Percentiles rank a stretch among this genome's conserved stretches.
Conservation (phyloP, 1,139 yeast species). For the Geotrichum candidum region DNA sequence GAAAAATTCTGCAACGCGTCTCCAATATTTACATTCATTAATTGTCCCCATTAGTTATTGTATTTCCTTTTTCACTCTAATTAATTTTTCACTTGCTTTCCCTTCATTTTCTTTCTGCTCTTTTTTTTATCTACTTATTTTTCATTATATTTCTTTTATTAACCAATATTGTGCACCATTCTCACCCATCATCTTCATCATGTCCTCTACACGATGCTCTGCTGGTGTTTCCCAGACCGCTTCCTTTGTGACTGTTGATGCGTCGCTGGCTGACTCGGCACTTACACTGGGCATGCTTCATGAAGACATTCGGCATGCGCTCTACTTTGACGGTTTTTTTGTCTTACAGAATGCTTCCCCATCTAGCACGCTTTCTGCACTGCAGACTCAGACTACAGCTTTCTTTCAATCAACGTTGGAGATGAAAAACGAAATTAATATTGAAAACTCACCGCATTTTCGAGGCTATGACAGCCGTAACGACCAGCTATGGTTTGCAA, state of each 20-base stretch:
- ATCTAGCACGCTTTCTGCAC: not conserved
- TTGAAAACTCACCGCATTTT: conserved; percentile 11
- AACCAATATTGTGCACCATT: not conserved
- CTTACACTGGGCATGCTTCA: conserved; percentile 10
- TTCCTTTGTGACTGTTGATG: conserved; percentile 7
- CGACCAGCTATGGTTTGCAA: not conserved
- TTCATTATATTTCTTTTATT: not conserved
- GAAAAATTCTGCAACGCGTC: not conserved
- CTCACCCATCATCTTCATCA: not conserved
- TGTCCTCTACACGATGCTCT: not conserved
- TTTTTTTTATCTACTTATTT: not conserved
- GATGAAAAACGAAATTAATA: conserved; percentile 1
- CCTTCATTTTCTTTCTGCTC: not conserved
- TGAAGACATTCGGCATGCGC: conserved; percentile 10
- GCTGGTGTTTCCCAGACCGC: not conserved
- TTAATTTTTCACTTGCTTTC: not conserved
- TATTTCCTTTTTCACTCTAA: not conserved
- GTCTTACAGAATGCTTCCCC: conserved; percentile 5
- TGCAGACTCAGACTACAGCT: not conserved
- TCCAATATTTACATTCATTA: not conserved
- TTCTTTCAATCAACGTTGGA: conserved; percentile 1
- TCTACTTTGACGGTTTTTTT: conserved; percentile 12
- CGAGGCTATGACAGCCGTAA: conserved; percentile 7
- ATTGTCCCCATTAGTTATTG: not conserved
- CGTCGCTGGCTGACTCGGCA: conserved; percentile 9